Evolutionary conservation across 192 early-diverging fungal species (phyloP), one percentile per base, ranked within the genome.

Genomic region (Coemansia sp.): DNA sequence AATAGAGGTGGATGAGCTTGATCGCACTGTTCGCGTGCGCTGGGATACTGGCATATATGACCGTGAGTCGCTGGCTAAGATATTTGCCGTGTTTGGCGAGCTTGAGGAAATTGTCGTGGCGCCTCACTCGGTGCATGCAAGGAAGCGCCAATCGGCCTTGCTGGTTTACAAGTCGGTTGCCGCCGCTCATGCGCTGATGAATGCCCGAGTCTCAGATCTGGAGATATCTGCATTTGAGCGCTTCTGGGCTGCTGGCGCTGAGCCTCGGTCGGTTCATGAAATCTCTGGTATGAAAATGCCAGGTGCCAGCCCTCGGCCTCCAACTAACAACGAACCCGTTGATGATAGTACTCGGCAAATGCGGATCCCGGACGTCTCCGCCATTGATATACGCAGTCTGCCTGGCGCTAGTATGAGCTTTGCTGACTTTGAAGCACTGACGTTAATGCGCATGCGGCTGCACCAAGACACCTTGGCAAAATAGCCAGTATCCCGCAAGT

Each of bases 61-160:
- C n/a, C 34, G 47, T n/a, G 70, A 66, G 60, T 55, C 66, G 31
- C 63, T 83, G 24, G 64, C 70, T 5, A 24, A 15, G 12, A 12
- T 72, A 15, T 78, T 83, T 29, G 44, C 67, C n/a, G 34, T 44
- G 41, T 83, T 78, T 47, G 76, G 80, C 22, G 76, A 69, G 38
- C 42, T 83, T 9, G 80, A 83, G 43, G 80, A 83, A 47, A 70
- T 83, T 1, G 80, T 77, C 3, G 54, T 83, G 29, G 80, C 80
- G 24, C 13, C 52, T 4, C 52, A 27, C 24, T 70, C 76, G 3
- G 66, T 24, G 3, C 55, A 63, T 70, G 46, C 52, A 34, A 49
- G 63, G 18, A 54, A 38, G 42, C 75, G 47, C 31, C 63, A 47
- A 15, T 75, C 80, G 46, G 80, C 80, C 4, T 63, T 83, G 42